Conservation (phyloP, 208 protist genomes). For the Wallacemonas rigidus region DNA sequence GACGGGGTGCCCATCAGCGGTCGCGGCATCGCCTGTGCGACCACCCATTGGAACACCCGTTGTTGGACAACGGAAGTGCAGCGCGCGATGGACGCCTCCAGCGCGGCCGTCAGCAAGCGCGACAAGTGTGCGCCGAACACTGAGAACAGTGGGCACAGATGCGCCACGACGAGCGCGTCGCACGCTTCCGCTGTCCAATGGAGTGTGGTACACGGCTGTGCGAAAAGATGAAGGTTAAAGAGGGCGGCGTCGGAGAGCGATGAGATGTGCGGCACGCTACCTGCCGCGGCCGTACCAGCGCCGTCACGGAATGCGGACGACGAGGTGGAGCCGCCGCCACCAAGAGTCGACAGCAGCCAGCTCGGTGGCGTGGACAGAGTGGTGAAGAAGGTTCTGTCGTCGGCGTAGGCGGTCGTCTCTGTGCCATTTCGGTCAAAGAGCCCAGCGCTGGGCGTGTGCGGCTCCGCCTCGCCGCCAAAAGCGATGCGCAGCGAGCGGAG, state of each 20-base stretch:
- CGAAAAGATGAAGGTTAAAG: constrained; percentile 68
- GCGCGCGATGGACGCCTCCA: constrained; percentile 38
- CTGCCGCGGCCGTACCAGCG: background rate
- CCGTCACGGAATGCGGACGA: background rate
- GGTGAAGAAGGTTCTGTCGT: background rate
- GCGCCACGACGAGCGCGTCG: constrained; percentile 37
- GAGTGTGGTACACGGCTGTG: constrained; percentile 63
- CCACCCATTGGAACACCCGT: constrained; percentile 17
- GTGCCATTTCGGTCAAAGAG: too few relatives aligned
- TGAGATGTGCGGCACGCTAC: constrained; percentile 36
- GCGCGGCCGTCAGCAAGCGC: constrained; percentile 43
- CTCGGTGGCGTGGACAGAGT: background rate
- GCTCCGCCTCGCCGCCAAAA: constrained; percentile 2
- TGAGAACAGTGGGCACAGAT: constrained; percentile 36
- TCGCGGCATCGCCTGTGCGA: constrained; percentile 30
- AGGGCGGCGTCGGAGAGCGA: constrained; percentile 50
- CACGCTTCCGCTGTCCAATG: constrained; percentile 30
- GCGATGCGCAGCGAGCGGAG: background rate
- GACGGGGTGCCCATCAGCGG: constrained; percentile 2
- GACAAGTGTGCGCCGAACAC: constrained; percentile 45
- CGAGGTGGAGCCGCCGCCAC: background rate
- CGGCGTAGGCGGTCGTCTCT: too few relatives aligned
- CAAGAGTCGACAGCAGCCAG: background rate
- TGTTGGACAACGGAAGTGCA: constrained; percentile 25
- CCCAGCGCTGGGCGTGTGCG: background rate